These are phyloP conservation scores for Erythrobasidium yunnanense DNA, from an alignment of 768 basidiomycete species.

Conservation along the genomic window DNA sequence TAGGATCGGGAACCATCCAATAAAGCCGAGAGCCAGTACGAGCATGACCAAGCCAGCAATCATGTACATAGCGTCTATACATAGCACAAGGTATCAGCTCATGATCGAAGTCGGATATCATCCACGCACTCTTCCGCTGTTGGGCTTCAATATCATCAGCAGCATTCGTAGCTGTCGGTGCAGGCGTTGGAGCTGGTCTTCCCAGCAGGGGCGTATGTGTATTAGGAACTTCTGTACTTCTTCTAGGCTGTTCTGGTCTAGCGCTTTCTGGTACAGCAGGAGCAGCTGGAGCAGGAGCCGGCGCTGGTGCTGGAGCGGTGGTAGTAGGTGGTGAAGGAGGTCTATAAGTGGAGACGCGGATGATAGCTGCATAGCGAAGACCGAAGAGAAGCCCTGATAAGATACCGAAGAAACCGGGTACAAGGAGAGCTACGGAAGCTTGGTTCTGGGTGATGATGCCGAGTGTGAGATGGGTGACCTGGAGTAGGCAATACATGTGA, in stretches of 20 bases:
- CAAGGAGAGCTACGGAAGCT: slow-evolving; percentile 32
- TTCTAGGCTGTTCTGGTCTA: neutral
- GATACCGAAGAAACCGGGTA: slow-evolving; percentile 33
- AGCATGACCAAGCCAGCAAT: neutral
- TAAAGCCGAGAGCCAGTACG: neutral
- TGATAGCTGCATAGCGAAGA: slow-evolving; percentile 33
- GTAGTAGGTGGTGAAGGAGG: neutral
- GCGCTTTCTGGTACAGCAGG: neutral
- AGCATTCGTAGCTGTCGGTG: neutral
- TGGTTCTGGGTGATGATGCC: slow-evolving; percentile 26
- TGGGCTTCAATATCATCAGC: neutral
- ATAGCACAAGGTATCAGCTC: neutral
- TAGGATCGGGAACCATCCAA: slow-evolving; percentile 31
- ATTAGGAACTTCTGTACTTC: neutral
- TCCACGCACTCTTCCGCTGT: neutral
- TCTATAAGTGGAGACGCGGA: slow-evolving; percentile 30
- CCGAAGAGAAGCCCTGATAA: slow-evolving; percentile 36
- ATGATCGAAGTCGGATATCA: neutral
- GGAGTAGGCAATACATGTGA: neutral
- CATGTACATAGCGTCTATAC: neutral
- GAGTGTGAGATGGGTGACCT: slow-evolving; percentile 28
- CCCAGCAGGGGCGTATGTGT: neutral
- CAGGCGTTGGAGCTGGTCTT: neutral
- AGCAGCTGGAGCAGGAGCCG: slow-evolving; percentile 5
- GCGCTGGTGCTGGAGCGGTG: neutral